Conservation (phyloP, 805 yeast genomes). For the Metschnikowia orientalis region DNA sequence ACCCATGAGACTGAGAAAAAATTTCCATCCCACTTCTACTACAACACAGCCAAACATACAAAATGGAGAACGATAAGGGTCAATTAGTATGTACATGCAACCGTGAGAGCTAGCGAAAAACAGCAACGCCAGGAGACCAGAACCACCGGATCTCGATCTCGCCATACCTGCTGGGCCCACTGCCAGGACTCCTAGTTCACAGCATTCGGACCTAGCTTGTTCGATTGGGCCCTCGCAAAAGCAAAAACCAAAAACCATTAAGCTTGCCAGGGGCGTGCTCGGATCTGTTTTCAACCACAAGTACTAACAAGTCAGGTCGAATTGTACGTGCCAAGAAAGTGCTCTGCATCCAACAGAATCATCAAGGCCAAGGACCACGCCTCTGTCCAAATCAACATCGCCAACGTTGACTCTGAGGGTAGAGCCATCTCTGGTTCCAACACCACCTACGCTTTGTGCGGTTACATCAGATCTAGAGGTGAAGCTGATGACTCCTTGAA, state of each 20-base stretch:
- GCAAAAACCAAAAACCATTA: too few species aligned
- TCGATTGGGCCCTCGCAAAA: too few species aligned
- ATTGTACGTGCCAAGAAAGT: constrained; percentile 99
- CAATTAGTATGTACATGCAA: constrained; percentile 97
- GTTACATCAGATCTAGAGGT: constrained; percentile 98
- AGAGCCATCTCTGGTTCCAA: constrained; percentile 85
- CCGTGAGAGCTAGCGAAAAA: too few species aligned
- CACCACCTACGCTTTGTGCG: constrained; percentile 95
- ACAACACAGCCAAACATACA: constrained; percentile 34
- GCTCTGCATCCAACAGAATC: constrained; percentile 99
- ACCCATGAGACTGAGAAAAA: constrained; percentile 11
- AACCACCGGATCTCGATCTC: too few species aligned
- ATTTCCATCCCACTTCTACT: constrained; percentile 14
- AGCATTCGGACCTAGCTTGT: too few species aligned
- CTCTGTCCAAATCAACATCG: constrained; percentile 97
- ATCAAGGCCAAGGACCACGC: constrained; percentile 99
- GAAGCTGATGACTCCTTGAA: constrained; percentile 98
- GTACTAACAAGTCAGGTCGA: constrained; percentile 70
- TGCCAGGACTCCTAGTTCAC: too few species aligned
- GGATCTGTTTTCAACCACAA: too few species aligned
- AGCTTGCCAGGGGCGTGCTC: too few species aligned
- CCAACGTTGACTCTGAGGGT: constrained; percentile 96
- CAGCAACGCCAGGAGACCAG: too few species aligned
- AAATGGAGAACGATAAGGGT: constrained; percentile 99
- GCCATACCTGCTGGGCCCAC: too few species aligned